Percentiles rank a stretch among this genome's conserved stretches.
Evolutionary conservation across 1,139 yeast genomes (phyloP).

Genomic region (Geotrichum fermentans): DNA sequence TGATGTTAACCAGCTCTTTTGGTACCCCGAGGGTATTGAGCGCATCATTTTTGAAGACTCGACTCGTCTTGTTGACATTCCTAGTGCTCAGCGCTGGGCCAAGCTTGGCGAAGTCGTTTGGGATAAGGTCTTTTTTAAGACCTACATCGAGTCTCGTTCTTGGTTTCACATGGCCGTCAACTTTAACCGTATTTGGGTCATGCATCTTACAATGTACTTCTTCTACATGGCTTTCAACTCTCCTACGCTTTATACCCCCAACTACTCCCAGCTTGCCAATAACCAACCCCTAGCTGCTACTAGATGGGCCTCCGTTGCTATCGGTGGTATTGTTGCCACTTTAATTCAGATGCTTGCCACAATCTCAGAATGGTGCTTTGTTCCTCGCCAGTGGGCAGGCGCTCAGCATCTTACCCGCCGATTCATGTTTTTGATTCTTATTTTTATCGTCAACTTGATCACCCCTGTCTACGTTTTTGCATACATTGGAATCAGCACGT

Average conservation of each 20-base stretch:
- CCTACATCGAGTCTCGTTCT: slow-evolving; percentile 93
- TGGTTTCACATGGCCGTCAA: slow-evolving; percentile 96
- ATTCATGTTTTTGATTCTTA: slow-evolving; percentile 62
- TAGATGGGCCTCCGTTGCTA: slow-evolving; percentile 86
- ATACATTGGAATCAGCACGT: slow-evolving; percentile 57
- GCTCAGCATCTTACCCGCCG: slow-evolving; percentile 95
- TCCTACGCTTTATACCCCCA: slow-evolving; percentile 81
- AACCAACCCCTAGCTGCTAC: slow-evolving; percentile 84
- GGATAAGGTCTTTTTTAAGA: slow-evolving; percentile 90
- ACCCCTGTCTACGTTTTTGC: slow-evolving; percentile 85
- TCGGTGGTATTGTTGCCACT: slow-evolving; percentile 87
- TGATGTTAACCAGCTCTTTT: slow-evolving; percentile 95
- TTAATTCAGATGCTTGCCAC: slow-evolving; percentile 83
- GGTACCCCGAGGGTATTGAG: slow-evolving; percentile 99
- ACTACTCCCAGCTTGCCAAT: slow-evolving; percentile 76
- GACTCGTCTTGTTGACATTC: slow-evolving; percentile 82
- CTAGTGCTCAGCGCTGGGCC: slow-evolving; percentile 81
- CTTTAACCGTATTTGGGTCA: slow-evolving; percentile 96
- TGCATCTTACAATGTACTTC: slow-evolving; percentile 87
- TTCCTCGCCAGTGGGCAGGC: slow-evolving; percentile 98
- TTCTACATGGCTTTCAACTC: slow-evolving; percentile 91
- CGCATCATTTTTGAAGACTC: slow-evolving; percentile 90
- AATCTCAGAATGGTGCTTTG: slow-evolving; percentile 88
- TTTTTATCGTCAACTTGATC: slow-evolving; percentile 69
- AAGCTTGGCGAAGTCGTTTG: slow-evolving; percentile 91